Evolutionary conservation across 1,139 yeast genomes (phyloP), one percentile per base, ranked within the genome.

Genomic region (Hanseniaspora sp.): DNA sequence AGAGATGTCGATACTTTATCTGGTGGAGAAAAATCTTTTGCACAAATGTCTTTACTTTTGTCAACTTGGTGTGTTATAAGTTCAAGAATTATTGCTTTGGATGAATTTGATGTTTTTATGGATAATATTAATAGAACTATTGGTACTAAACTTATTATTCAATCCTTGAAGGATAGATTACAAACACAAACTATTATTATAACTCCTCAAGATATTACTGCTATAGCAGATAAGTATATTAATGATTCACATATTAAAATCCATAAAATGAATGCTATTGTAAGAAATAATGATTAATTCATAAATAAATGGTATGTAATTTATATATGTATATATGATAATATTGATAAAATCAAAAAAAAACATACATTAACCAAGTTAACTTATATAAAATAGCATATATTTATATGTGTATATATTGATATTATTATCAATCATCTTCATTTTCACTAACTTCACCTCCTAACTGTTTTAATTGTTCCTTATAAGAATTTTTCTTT

Each of bases 51-150:
- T 0, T 74, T 94, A 56, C 71, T 94, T 53, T 74, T 90, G 58
- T 85, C 97, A 0, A 85, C 95, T 46, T 94, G 99, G 99, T 80
- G 81, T 59, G 83, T 87, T 30, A 88, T 92, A 95, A 81, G 84
- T 56, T 82, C 95, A 0, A 79, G 83, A 57, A 77, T 94, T 28
- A 77, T 95, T 57, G 97, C 96, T 0, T 71, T 94, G 57, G 99
- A 94, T 69, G 99, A 94, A 67, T 94, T 92, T 67, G 99, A 94
- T 70, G 98, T 94, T 34, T 94, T 83, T 63, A 92, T 94, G 98
- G 99, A 94, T 67, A 87, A 90, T 48, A 86, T 87, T 31, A 90
- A 90, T 64, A 77, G 98, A 60, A 76, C 83, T 48, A 79, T 85
- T 54, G 88, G 96, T 59, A 80, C 94, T 64, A 75, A 78, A 55